Conservation (phyloP, 1,284 basidiomycete genomes). For the Dichomitus squalens region DNA sequence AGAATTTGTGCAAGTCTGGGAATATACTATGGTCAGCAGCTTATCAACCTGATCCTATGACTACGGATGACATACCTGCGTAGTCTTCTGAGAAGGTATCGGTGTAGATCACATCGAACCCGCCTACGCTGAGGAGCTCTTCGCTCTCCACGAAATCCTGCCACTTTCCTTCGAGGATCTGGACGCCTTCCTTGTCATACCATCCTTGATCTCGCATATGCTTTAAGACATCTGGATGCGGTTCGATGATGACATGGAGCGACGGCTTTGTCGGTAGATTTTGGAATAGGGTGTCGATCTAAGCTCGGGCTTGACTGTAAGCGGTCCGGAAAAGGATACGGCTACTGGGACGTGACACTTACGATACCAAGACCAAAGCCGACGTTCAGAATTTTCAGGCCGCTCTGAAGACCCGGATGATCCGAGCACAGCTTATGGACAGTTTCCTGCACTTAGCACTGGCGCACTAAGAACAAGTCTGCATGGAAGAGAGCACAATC, state of each 20-base stretch:
- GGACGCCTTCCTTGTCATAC: conserved; percentile 77
- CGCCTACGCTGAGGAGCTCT: conserved; percentile 57
- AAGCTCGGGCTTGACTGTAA: neutral
- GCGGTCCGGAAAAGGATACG: neutral
- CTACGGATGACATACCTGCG: conserved; percentile 43
- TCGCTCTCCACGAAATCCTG: conserved; percentile 77
- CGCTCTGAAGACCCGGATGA: conserved; percentile 49
- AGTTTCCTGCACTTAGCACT: conserved; percentile 64
- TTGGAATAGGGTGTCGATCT: conserved; percentile 89
- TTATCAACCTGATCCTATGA: neutral
- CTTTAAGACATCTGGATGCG: conserved; percentile 88
- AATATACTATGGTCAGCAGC: neutral
- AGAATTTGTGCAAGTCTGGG: conserved; percentile 79
- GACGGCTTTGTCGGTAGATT: conserved; percentile 58
- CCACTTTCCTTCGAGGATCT: conserved; percentile 89
- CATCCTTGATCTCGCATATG: conserved; percentile 79
- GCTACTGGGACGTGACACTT: conserved; percentile 33
- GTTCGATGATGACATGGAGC: conserved; percentile 92
- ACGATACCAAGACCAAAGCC: conserved; percentile 97
- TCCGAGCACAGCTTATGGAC: conserved; percentile 60
- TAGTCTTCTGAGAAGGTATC: conserved; percentile 96
- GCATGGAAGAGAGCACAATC: neutral
- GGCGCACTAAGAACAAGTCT: conserved; percentile 26
- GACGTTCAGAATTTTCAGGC: conserved; percentile 82
- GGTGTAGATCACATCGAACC: conserved; percentile 92